Evolutionary conservation across 2,329 filamentous ascomycete species (phyloP).

Genomic region (Mollisiaceae sp.): DNA sequence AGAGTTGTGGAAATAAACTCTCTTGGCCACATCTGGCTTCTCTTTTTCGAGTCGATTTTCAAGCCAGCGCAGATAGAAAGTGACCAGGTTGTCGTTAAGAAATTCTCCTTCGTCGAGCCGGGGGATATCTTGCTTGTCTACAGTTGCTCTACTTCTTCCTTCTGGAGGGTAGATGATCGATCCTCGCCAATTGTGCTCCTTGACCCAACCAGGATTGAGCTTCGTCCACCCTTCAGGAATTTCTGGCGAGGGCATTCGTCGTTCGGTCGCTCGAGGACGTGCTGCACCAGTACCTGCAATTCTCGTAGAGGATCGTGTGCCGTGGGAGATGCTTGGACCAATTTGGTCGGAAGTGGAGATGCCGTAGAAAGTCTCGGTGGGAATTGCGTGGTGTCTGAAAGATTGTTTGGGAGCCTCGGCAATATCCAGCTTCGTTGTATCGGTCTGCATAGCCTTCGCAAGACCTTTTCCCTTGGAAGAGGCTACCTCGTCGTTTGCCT

Average conservation of each 20-base stretch:
- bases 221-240: conserved; percentile 54
- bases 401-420: not conserved
- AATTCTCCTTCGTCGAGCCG: conserved; percentile 84
- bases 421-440: not conserved
- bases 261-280: conserved; percentile 8
- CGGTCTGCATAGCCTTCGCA: not conserved
- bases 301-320: conserved; percentile 28
- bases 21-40: conserved; percentile 60
- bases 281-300: not conserved
- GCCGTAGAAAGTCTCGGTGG: conserved; percentile 14
- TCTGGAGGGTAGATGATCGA: conserved; percentile 65
- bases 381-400: not conserved
- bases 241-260: conserved; percentile 19
- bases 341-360: not conserved
- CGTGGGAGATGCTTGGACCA: not conserved
- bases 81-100: conserved; percentile 90
- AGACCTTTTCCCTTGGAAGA: not conserved
- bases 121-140: conserved; percentile 74
- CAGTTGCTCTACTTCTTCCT: conserved; percentile 65
- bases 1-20: conserved; percentile 88
- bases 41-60: conserved; percentile 63
- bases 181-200: conserved; percentile 52
- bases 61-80: conserved; percentile 81
- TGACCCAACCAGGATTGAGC: conserved; percentile 56
- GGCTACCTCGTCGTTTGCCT: not conserved